A percentile compares a stretch with the other conserved stretches of the same genome.
Evolutionary conservation across 164 flowering plant genomes (phyloP).

Genomic region (Berberis thunbergii): DNA sequence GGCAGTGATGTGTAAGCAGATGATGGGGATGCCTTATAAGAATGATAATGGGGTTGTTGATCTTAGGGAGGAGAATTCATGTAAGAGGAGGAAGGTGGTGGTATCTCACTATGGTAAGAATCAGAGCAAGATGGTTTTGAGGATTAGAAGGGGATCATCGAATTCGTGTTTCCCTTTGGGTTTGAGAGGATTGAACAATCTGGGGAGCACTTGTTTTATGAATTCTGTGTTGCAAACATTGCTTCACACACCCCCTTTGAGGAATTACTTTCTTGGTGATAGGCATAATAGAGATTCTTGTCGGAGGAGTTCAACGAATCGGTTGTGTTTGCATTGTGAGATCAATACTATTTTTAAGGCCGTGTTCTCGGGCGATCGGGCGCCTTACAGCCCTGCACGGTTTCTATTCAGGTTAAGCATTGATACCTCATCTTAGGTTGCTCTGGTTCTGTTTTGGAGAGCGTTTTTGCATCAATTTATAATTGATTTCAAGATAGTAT

Average conservation of each 20-base stretch:
- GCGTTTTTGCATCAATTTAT: no score
- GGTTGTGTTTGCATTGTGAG: constrained; percentile 49
- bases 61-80: constrained; percentile 23
- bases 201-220: constrained; percentile 71
- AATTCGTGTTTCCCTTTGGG: constrained; percentile 55
- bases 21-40: constrained; percentile 26
- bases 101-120: constrained; percentile 26
- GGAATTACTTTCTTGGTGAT: constrained; percentile 45
- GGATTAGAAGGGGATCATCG: constrained; percentile 37
- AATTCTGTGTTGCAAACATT: constrained; percentile 61
- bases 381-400: constrained; percentile 55
- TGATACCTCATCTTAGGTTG: neutral
- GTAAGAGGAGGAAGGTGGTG: constrained; percentile 35
- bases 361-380: constrained; percentile 45
- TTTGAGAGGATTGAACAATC: constrained; percentile 66
- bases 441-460: no score
- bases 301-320: constrained; percentile 20
- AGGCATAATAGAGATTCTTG: constrained; percentile 35
- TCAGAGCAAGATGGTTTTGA: constrained; percentile 21
- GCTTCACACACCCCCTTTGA: constrained; percentile 55
- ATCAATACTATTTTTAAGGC: constrained; percentile 36
- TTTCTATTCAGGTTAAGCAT: constrained; percentile 52
- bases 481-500: no score
- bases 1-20: constrained; percentile 41
- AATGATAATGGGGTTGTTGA: constrained; percentile 19